Percentiles rank a stretch among this genome's conserved stretches.
These are phyloP conservation scores for Theobroma cacao DNA, from an alignment of 345 rosid genomes.

Conservation along the genomic window DNA sequence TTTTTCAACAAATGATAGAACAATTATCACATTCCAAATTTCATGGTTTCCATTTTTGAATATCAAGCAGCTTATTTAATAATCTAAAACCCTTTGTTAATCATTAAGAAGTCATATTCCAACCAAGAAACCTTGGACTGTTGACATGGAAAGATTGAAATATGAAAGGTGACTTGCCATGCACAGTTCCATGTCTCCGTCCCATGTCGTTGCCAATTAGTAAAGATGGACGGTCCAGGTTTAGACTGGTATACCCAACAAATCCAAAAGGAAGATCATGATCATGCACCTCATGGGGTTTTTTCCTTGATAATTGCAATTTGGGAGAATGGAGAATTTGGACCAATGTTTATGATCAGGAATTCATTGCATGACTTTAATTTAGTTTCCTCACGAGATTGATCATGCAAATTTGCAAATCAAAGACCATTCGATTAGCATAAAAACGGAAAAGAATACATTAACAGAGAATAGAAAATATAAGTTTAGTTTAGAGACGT, in stretches of 20 bases:
- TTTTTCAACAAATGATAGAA: not conserved
- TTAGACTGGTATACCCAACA: not conserved
- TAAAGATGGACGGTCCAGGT: not conserved
- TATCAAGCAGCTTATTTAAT: not conserved
- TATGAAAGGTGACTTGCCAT: not conserved
- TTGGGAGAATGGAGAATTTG: too few species aligned
- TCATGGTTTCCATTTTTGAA: not conserved
- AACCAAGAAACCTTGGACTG: not conserved
- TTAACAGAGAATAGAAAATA: not conserved
- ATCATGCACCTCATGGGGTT: not conserved
- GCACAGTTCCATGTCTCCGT: not conserved
- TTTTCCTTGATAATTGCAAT: not conserved
- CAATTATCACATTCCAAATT: not conserved
- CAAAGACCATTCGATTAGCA: not conserved
- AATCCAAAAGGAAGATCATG: not conserved
- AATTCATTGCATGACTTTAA: too few species aligned
- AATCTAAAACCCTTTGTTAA: not conserved
- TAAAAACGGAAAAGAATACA: not conserved
- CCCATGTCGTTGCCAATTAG: not conserved
- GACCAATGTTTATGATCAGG: too few species aligned
- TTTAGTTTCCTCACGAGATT: too few species aligned
- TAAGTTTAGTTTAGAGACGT: constrained; percentile 17
- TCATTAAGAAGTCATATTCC: not conserved
- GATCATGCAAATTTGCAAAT: not conserved
- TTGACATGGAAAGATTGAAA: not conserved